Conservation (phyloP, 805 yeast species). For the Teunomyces pallodes region DNA sequence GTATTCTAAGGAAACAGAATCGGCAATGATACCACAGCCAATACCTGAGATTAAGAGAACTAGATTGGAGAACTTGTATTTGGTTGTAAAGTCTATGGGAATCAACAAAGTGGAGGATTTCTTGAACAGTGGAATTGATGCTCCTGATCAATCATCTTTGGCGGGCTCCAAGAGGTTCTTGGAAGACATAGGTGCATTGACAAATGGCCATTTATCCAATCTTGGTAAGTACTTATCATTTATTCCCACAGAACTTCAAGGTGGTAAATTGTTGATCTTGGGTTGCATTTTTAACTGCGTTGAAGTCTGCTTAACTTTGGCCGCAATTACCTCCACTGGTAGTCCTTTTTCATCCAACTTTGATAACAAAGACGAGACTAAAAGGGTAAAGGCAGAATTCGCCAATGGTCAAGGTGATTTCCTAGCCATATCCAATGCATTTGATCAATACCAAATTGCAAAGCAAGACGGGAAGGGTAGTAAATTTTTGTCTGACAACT, state of each 20-base stretch:
- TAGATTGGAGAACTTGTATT: slow-evolving; percentile 75
- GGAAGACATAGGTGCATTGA: slow-evolving; percentile 71
- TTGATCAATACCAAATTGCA: slow-evolving; percentile 46
- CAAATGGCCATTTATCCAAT: slow-evolving; percentile 53
- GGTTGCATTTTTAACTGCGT: slow-evolving; percentile 84
- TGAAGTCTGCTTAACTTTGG: slow-evolving; percentile 74
- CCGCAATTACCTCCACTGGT: slow-evolving; percentile 72
- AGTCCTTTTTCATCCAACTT: slow-evolving; percentile 64
- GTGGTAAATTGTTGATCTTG: slow-evolving; percentile 76
- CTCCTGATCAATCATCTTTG: slow-evolving; percentile 61
- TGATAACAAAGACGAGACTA: slow-evolving; percentile 66
- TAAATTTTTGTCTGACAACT: slow-evolving; percentile 54
- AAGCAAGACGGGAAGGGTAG: slow-evolving; percentile 23
- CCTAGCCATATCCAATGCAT: slow-evolving; percentile 62
- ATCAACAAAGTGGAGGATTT: slow-evolving; percentile 68
- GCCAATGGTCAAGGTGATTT: slow-evolving; percentile 69
- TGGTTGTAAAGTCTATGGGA: slow-evolving; percentile 88
- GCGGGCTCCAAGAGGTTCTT: slow-evolving; percentile 50
- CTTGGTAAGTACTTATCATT: slow-evolving; percentile 77
- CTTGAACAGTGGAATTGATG: slow-evolving; percentile 73
- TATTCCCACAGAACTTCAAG: slow-evolving; percentile 81
- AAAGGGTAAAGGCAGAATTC: slow-evolving; percentile 38
- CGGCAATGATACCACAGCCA: slow-evolving; percentile 66
- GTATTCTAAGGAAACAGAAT: slow-evolving; percentile 59
- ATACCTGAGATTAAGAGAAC: slow-evolving; percentile 87